Evolutionary conservation across 495 filamentous ascomycete genomes (phyloP), one percentile per base, ranked within the genome.

Genomic region (Annulohypoxylon maeteangense): DNA sequence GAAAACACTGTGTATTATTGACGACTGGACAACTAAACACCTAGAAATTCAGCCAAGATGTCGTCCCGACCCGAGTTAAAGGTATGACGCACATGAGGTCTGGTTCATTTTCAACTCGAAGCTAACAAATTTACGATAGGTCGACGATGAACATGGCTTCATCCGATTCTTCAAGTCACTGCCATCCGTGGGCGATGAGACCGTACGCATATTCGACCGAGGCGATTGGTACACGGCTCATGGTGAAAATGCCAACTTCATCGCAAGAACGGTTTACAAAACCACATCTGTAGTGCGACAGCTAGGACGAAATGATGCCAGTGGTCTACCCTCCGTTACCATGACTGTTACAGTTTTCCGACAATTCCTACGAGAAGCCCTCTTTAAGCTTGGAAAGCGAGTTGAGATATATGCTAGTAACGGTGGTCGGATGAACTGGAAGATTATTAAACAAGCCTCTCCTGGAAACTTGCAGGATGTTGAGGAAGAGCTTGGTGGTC

Each of bases 381-480:
- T 99, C 14, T 97, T 97, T 81, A 90, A 90, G 63, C 85, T 97
- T 2, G 93, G 94, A 67, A 97, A 94, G 76, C 86, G 96, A 8
- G 81, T 99, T 18, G 96, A 99, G 81, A 92, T 99, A 62, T 97
- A 92, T 89, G 90, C 88, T 25, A 91, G 87, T 38, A 82, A 84
- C 2, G 89, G 87, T 62, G 86, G 89, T 7, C 89, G 92, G 55
- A 93, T 91, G 79, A 91, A 92, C 70, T 99, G 96, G 95, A 97
- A 96, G 76, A 79, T 95, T 42, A 84, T 82, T 44, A 98, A 98
- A 82, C 92, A 94, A 74, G 94, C 95, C 27, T 97, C 93, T 29
- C 95, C 95, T 0, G 95, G 95, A 11, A 99, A 99, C 79, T 80
- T 99, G 34, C 96, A 99, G 80, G 96, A 98, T 78, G 90, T 99